Base-by-base conservation (phyloP, 306 rosid genomes). In the Urtica urens region DNA sequence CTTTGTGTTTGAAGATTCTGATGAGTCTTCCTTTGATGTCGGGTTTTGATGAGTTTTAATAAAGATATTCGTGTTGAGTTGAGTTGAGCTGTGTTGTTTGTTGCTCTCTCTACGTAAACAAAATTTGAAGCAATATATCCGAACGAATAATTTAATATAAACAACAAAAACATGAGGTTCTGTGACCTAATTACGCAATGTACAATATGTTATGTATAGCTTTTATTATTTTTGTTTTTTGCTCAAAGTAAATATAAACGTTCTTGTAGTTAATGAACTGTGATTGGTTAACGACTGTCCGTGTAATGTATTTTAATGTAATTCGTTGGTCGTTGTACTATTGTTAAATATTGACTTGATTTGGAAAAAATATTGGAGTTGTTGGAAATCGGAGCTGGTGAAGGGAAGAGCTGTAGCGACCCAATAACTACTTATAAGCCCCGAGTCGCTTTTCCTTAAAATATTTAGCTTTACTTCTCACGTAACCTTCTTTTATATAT, bases 381-480 rank as follows among this genome's bases (percentile, higher is more conserved):
- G 82, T 72, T 72, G 82, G 68, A 56, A 21, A 57, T 25, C 44
- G 27, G 52, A 59, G 72, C 49, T 19, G 60, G 70, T 49, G 58
- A 11, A 49, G 46, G 50, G 52, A 39, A 46, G 44, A 66, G 68
- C n/a, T 57, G 26, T 19, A 68, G 81, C 66, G 85, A 82, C 93
- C 68, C 66, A 48, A 60, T 70, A 86, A 81, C 96, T 70, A 82
- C 78, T 86, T 72, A 68, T 83, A 86, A 72, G 79, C 75, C 39
- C 63, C 26, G 67, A 57, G 96, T 86, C 90, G 81, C 86, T 86
- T 82, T 86, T 68, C 71, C 90, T 79, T 86, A 20, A 64, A 71
- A 68, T 58, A 58, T 62, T 71, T 41, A 58, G 67, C 66, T 72
- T 77, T 72, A 51, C 64, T 66, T 76, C 60, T 73, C 71, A 86